Base-by-base conservation (phyloP, 805 yeast species). In the Spathaspora passalidarum region DNA sequence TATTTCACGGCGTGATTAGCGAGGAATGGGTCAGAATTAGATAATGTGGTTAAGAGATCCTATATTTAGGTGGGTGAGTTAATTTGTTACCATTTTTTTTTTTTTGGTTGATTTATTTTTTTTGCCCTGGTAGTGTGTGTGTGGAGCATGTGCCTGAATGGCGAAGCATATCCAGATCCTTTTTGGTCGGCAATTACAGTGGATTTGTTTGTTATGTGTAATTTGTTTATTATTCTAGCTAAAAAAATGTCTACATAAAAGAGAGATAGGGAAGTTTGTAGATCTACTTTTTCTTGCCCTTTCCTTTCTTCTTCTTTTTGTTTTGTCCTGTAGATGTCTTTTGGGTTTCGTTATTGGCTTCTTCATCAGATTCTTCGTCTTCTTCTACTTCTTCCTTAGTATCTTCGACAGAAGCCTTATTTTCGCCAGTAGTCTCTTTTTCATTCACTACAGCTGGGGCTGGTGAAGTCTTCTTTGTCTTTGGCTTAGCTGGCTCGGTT, bases 401-500 rank as follows among this genome's bases (percentile, higher is more conserved):
- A n/a, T n/a, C n/a, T n/a, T n/a, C n/a, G n/a, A n/a, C n/a, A n/a
- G n/a, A n/a, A n/a, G n/a, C n/a, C n/a, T n/a, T n/a, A n/a, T n/a
- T 17, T 29, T 32, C 19, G 20, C 5, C 17, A 17, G 38, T 13
- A 16, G 17, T 17, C 17, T 5, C 37, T 16, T 16, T 21, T 34
- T 40, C 29, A 37, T 39, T 49, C 40, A 45, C 20, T 11, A 16
- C 19, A 41, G 41, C 22, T 20, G 7, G 13, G 32, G 25, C 32
- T 19, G 42, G 6, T 34, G 23, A 21, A 19, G 11, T 35, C 29
- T 36, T 42, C 22, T 14, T 11, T n/a, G n/a, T 26, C 38, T 39
- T 32, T 43, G 46, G 34, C 13, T 38, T 21, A 14, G n/a, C 43
- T 22, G 19, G 38, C 42, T 56, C 60, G 13, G 57, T 48, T 40